Evolutionary conservation across 2,329 filamentous ascomycete genomes (phyloP).

Genomic region (Westerdykella sp.): DNA sequence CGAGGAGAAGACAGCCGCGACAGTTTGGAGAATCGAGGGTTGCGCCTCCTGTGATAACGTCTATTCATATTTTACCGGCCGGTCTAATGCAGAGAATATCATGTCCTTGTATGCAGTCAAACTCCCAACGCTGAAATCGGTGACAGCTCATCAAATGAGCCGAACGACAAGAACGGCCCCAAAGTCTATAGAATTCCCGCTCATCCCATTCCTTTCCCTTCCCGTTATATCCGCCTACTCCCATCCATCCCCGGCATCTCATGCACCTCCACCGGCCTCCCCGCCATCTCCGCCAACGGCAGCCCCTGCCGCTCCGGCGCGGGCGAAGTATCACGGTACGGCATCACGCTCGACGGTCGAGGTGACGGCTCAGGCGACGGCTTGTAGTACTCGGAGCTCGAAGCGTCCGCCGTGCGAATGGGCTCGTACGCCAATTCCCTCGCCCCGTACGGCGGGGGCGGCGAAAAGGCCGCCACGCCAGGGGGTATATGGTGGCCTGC

Average conservation of each 20-base stretch:
- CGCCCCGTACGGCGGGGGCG: neutral
- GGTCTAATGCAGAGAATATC: no score
- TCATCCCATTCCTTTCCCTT: no score
- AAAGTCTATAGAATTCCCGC: no score
- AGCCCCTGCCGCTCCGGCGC: neutral
- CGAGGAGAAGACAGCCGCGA: no score
- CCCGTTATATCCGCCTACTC: no score
- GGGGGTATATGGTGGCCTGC: neutral
- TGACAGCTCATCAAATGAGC: no score
- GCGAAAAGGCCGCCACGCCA: neutral
- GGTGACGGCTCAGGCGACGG: neutral
- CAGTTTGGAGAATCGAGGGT: no score
- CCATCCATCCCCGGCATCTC: neutral
- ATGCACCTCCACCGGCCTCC: neutral
- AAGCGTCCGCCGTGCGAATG: neutral
- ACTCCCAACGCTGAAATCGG: no score
- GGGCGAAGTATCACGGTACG: neutral
- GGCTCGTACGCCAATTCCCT: neutral
- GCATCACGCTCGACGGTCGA: neutral
- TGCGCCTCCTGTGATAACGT: no score
- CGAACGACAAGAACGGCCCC: no score
- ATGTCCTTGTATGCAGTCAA: no score
- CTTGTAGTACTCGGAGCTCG: neutral
- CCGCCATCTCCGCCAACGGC: neutral
- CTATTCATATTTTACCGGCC: no score